phyloP scores from a whole-genome alignment of 2,329 filamentous ascomycete species.

The Diatrype stigma region DNA sequence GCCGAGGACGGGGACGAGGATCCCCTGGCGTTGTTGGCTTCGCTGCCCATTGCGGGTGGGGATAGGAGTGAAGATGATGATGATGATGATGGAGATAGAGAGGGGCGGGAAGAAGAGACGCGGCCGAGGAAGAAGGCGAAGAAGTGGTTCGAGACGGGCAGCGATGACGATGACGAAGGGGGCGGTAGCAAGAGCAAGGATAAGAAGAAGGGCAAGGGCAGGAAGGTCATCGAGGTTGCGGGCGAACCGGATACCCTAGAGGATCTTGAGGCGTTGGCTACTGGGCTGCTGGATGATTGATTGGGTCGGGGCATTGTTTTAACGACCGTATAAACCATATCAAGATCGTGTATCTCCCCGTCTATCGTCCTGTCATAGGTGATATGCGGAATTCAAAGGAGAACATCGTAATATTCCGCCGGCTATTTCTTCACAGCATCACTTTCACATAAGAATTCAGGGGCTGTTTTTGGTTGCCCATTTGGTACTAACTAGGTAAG shows the following conservation, averaged over 20 bases:
- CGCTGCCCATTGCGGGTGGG: conserved; percentile 47
- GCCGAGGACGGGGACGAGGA: conserved; percentile 44
- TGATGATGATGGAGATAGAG: conserved; percentile 14
- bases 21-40: conserved; percentile 54
- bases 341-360: no score
- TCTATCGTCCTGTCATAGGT: no score
- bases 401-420: no score
- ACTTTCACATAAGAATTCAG: no score
- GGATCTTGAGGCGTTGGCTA: conserved; percentile 73
- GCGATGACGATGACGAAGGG: conserved; percentile 48
- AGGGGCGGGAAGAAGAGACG: conserved; percentile 35
- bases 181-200: conserved; percentile 31
- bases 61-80: conserved; percentile 13
- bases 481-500: no score
- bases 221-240: conserved; percentile 55
- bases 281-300: conserved; percentile 58
- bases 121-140: conserved; percentile 61
- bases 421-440: no score
- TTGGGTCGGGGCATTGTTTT: no score
- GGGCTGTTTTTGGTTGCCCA: no score
- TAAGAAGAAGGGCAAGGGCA: conserved; percentile 37
- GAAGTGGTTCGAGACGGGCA: conserved; percentile 71
- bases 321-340: no score
- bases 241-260: conserved; percentile 74
- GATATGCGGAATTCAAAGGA: no score